Conservation (phyloP, 2,329 filamentous ascomycete genomes). For the Fusarium scirpi region DNA sequence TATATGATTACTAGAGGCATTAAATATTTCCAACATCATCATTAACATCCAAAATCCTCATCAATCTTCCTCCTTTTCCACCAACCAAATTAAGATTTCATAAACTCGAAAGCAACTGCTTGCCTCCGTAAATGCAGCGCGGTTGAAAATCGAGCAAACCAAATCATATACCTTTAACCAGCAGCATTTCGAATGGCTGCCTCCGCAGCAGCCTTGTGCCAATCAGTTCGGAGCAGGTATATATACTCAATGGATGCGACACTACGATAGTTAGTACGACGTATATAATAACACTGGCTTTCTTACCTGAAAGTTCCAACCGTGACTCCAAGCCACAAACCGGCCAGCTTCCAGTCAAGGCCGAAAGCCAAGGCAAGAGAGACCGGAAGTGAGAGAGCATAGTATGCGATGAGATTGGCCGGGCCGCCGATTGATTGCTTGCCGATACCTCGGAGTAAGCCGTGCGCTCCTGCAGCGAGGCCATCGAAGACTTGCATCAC, state of each 20-base stretch:
- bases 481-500: slow-evolving; percentile 93
- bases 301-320: slow-evolving; percentile 74
- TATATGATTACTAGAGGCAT: neutral
- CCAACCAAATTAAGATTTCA: neutral
- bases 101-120: neutral
- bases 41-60: neutral
- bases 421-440: slow-evolving; percentile 91
- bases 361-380: slow-evolving; percentile 84
- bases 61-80: neutral
- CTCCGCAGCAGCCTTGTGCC: slow-evolving; percentile 65
- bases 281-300: neutral
- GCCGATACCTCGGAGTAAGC: slow-evolving; percentile 86
- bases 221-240: slow-evolving; percentile 65
- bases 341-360: slow-evolving; percentile 79
- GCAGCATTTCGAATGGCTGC: slow-evolving; percentile 64
- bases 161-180: slow-evolving; percentile 47
- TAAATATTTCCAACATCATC: neutral
- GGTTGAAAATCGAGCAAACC: neutral
- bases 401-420: slow-evolving; percentile 88
- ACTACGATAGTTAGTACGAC: slow-evolving; percentile 49
- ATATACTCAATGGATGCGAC: slow-evolving; percentile 66
- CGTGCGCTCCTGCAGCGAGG: slow-evolving; percentile 82
- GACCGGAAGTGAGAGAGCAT: slow-evolving; percentile 85
- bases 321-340: slow-evolving; percentile 84
- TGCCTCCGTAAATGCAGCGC: neutral